phyloP scores from a whole-genome alignment of 2,329 filamentous ascomycete genomes.

The Davidsoniella virescens region DNA sequence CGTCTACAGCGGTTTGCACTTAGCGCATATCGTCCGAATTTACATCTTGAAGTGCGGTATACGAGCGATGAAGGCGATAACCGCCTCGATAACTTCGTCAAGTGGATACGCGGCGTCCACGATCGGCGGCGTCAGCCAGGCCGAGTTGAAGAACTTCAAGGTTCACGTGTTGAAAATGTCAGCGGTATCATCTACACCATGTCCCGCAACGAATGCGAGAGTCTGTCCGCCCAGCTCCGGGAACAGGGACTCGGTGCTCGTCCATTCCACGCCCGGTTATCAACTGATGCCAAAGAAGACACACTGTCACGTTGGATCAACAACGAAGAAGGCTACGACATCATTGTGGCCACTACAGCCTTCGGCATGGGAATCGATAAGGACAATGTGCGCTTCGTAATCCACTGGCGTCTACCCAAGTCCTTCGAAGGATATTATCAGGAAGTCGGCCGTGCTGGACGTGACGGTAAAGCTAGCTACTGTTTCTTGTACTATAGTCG shows the following conservation, averaged over 20 bases:
- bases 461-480: constrained; percentile 72
- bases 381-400: constrained; percentile 81
- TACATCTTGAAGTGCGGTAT: constrained; percentile 82
- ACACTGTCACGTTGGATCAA: constrained; percentile 56
- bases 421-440: constrained; percentile 95
- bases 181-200: constrained; percentile 69
- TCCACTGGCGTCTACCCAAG: constrained; percentile 87
- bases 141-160: constrained; percentile 41
- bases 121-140: constrained; percentile 45
- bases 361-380: constrained; percentile 99
- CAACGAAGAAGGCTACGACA: constrained; percentile 62
- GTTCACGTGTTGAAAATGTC: constrained; percentile 45
- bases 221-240: constrained; percentile 47
- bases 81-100: constrained; percentile 56
- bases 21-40: constrained; percentile 66
- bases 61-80: constrained; percentile 59
- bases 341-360: constrained; percentile 88
- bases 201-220: constrained; percentile 58
- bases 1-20: constrained; percentile 63
- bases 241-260: constrained; percentile 55
- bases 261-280: constrained; percentile 55
- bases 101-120: constrained; percentile 62
- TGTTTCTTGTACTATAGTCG: constrained; percentile 86
- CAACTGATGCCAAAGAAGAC: constrained; percentile 52
- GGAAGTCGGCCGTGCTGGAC: constrained; percentile 79